Percentiles rank a stretch among this genome's conserved stretches.
phyloP scores from a whole-genome alignment of 345 rosid genomes.

The Rhodamnia rubescens region DNA sequence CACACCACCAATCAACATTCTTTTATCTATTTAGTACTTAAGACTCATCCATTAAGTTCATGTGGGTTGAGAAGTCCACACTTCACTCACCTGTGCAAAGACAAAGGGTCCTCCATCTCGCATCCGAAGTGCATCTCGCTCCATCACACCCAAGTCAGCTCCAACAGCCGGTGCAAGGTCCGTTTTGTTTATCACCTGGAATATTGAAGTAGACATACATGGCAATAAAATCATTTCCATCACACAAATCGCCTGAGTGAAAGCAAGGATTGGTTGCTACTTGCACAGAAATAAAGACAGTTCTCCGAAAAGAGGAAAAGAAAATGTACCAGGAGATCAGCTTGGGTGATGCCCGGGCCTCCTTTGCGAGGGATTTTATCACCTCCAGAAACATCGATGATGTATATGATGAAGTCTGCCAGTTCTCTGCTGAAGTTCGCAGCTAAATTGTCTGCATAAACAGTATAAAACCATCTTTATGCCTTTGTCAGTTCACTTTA shows the following conservation, averaged over 20 bases:
- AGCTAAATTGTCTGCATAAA: conserved; percentile 74
- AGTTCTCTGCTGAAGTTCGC: conserved; percentile 96
- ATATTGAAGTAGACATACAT: neutral
- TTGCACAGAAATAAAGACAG: neutral
- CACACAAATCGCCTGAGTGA: neutral
- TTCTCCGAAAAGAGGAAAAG: neutral
- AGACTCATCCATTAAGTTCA: neutral
- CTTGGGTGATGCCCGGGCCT: conserved; percentile 98
- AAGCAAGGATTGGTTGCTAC: neutral
- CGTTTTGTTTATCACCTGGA: conserved; percentile 88
- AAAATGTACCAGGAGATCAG: conserved; percentile 71
- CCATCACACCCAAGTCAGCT: conserved; percentile 81
- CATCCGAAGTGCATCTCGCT: conserved; percentile 82
- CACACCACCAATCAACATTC: neutral
- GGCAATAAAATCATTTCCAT: neutral
- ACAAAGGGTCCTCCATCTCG: conserved; percentile 96
- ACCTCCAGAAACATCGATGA: conserved; percentile 90
- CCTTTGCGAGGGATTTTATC: conserved; percentile 96
- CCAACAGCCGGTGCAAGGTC: conserved; percentile 90
- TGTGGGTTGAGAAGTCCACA: neutral
- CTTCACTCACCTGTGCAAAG: conserved; percentile 64
- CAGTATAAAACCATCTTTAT: neutral
- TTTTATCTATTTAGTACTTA: neutral
- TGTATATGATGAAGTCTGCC: conserved; percentile 88
- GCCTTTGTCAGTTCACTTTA: neutral